These are phyloP conservation scores for Colletotrichum caudatum DNA, from an alignment of 2,329 filamentous ascomycete species.

Conservation along the genomic window DNA sequence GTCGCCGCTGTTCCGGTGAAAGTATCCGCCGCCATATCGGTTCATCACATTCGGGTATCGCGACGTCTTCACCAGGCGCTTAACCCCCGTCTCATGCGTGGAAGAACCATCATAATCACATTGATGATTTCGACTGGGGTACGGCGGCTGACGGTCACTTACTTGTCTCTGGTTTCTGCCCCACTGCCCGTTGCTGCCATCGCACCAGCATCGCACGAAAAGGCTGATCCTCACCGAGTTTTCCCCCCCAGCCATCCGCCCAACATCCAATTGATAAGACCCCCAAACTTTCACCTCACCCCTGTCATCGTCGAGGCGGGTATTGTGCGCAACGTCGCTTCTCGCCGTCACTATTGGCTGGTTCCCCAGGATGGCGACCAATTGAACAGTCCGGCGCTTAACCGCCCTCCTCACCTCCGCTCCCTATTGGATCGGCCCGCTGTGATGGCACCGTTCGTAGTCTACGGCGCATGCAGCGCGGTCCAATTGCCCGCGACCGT, in stretches of 20 bases:
- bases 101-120: constrained; percentile 20
- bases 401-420: constrained; percentile 25
- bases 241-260: constrained; percentile 19
- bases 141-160: not conserved
- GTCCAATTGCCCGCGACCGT: constrained; percentile 29
- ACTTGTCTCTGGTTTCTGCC: not conserved
- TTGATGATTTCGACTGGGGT: not conserved
- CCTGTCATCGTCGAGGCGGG: constrained; percentile 34
- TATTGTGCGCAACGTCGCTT: constrained; percentile 39
- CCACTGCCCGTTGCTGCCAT: constrained; percentile 22
- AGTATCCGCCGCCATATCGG: constrained; percentile 9
- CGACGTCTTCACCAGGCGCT: constrained; percentile 27
- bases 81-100: not conserved
- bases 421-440: constrained; percentile 37
- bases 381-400: constrained; percentile 42
- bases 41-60: constrained; percentile 26
- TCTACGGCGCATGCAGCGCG: constrained; percentile 41
- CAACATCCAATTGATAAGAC: not conserved
- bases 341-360: constrained; percentile 32
- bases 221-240: not conserved
- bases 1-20: constrained; percentile 2
- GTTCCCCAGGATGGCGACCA: constrained; percentile 19
- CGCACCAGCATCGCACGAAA: constrained; percentile 38
- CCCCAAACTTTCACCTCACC: constrained; percentile 3
- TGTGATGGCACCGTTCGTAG: constrained; percentile 35